Percentiles rank a stretch among this genome's conserved stretches.
Evolutionary conservation across 345 rosid genomes (phyloP).

Genomic region (Boechera divaricarpa): DNA sequence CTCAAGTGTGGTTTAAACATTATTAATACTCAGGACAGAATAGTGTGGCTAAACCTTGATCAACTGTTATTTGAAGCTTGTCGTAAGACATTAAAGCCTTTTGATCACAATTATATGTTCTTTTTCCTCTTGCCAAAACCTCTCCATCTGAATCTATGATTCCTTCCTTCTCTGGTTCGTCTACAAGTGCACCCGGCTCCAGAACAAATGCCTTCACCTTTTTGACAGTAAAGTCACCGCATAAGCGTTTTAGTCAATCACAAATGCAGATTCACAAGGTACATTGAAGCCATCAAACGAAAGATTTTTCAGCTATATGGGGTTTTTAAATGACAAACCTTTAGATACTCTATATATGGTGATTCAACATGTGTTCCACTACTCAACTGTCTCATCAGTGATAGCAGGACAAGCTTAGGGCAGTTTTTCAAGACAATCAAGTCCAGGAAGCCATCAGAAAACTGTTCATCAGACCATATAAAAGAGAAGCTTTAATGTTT

Average conservation of each 20-base stretch:
- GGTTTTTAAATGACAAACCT: conserved; percentile 52
- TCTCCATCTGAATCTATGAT: conserved; percentile 94
- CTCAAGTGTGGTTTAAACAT: background rate
- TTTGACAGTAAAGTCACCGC: background rate
- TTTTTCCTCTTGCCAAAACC: conserved; percentile 79
- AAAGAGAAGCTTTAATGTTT: background rate
- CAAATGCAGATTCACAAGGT: background rate
- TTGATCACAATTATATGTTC: conserved; percentile 53
- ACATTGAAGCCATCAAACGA: background rate
- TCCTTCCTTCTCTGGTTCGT: conserved; percentile 72
- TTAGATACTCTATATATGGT: conserved; percentile 66
- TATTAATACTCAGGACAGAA: conserved; percentile 60
- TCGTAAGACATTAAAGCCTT: conserved; percentile 65
- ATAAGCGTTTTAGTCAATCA: background rate
- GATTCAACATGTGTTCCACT: conserved; percentile 77
- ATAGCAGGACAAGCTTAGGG: conserved; percentile 68
- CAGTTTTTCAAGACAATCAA: conserved; percentile 62
- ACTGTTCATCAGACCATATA: conserved; percentile 50
- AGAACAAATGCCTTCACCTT: conserved; percentile 85
- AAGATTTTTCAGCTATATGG: background rate
- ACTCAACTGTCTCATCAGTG: conserved; percentile 55
- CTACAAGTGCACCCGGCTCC: conserved; percentile 68
- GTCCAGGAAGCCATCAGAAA: conserved; percentile 93
- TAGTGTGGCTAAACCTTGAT: conserved; percentile 84
- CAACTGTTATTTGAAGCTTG: conserved; percentile 64